Evolutionary conservation across 805 yeast species (phyloP).

Genomic region (Clavispora phyllophila): DNA sequence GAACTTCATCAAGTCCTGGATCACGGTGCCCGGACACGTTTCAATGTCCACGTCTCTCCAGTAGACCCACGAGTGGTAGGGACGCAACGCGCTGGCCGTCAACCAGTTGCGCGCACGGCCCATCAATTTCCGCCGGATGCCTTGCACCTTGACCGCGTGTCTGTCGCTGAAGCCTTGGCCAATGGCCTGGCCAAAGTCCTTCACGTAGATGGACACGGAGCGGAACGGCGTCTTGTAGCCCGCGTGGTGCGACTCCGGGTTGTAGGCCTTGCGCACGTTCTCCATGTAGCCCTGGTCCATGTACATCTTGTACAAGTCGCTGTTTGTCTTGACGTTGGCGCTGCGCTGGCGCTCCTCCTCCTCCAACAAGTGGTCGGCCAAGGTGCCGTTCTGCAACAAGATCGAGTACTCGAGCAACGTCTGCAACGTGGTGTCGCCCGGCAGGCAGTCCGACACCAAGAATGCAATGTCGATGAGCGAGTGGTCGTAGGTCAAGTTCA

Average conservation of each 20-base stretch:
- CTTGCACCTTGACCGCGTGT: conserved; percentile 82
- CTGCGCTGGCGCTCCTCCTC: conserved; percentile 32
- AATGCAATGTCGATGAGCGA: conserved; percentile 74
- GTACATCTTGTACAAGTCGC: conserved; percentile 61
- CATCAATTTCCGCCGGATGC: conserved; percentile 78
- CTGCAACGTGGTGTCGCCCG: conserved; percentile 61
- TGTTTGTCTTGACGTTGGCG: conserved; percentile 45
- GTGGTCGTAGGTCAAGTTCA: conserved; percentile 85
- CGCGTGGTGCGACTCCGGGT: conserved; percentile 51
- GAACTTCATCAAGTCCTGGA: conserved; percentile 65
- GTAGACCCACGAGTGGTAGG: conserved; percentile 86
- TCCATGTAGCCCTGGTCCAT: conserved; percentile 63
- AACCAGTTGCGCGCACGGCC: conserved; percentile 86
- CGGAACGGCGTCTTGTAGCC: conserved; percentile 68
- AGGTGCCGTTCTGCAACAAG: conserved; percentile 66
- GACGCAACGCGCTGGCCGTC: conserved; percentile 65
- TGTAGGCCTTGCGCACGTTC: conserved; percentile 52
- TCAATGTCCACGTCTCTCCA: conserved; percentile 90
- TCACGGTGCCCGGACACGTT: conserved; percentile 71
- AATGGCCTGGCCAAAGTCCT: conserved; percentile 77
- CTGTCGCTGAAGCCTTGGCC: conserved; percentile 84
- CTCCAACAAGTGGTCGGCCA: conserved; percentile 43
- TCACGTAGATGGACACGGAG: conserved; percentile 71
- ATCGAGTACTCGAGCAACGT: conserved; percentile 59
- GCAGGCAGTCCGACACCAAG: conserved; percentile 74